Evolutionary conservation across 2,329 filamentous ascomycete species (phyloP).

Genomic region (Cordyceps cicadae): DNA sequence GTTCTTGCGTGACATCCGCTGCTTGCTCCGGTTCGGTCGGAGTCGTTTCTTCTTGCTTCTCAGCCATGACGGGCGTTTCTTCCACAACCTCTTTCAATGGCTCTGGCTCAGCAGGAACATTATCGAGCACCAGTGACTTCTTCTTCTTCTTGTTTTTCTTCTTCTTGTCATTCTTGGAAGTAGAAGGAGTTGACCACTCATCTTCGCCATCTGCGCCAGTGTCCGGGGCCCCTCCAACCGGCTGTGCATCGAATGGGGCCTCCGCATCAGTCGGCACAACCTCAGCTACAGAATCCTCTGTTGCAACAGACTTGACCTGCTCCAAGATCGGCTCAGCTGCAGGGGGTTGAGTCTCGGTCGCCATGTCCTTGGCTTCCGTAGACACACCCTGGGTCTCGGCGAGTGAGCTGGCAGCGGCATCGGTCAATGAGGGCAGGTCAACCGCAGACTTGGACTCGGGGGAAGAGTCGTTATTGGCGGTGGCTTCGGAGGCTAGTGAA

Average conservation of each 20-base stretch:
- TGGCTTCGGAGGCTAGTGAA: neutral
- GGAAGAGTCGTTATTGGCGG: neutral
- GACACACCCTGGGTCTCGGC: constrained; percentile 6
- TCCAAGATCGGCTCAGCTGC: neutral
- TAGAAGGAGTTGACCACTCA: constrained; percentile 6
- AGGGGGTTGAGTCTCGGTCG: neutral
- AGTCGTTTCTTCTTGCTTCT: neutral
- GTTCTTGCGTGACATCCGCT: neutral
- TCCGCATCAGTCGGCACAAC: neutral
- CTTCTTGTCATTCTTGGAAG: constrained; percentile 21
- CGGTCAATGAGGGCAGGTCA: neutral
- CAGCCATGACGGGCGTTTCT: neutral
- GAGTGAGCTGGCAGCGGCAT: neutral
- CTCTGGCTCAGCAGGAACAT: neutral
- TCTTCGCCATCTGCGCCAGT: neutral
- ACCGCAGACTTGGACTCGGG: constrained; percentile 2
- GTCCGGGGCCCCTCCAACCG: neutral
- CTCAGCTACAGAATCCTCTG: neutral
- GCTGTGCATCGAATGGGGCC: neutral
- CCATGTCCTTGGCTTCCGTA: neutral
- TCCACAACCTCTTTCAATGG: neutral
- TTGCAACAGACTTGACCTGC: neutral
- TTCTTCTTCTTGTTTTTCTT: constrained; percentile 12
- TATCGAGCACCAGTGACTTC: constrained; percentile 10
- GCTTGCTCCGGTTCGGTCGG: neutral